Base-by-base conservation (phyloP, 805 yeast species). In the Kuraishia ogatae region DNA sequence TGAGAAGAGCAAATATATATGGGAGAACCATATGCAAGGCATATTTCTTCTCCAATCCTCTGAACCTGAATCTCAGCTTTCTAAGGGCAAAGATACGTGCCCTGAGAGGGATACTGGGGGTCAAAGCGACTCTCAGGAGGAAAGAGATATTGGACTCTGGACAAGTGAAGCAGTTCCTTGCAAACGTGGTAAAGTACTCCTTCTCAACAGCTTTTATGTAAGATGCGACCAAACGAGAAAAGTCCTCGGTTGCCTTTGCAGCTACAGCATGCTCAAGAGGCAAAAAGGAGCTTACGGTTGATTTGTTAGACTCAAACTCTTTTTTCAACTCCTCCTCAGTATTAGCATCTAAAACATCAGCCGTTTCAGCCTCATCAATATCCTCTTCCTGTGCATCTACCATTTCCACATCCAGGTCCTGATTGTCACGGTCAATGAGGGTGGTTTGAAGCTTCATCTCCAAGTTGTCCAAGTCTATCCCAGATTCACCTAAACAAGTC, bases 381-480 rank as follows among this genome's bases (percentile, higher is more conserved):
- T 62, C 59, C 6, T 55, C 59, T 23, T 68, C 56, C 52, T 68
- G 62, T 1, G 71, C 71, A 35, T 66, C 73, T 23, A 66, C 64
- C 19, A 59, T 52, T 3, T 60, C 46, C 2, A 60, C 64, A 21
- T 62, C 61, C 26, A 57, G 51, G 26, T 57, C 71, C 22, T 72
- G 64, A 35, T 65, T 2, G 61, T 60, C 63, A 17, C 64, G 58
- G 13, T 60, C 62, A 26, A 69, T 61, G 53, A 90, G 69, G 0
- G 92, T 83, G 1, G 86, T 77, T 69, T 89, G 87, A 50, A 89
- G 71, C 54, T 78, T 76, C 75, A 90, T 79, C 71, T 85, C 92
- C 28, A 85, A 70, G 3, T 73, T 60, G 28, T 78, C 82, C 2
- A 81, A 57, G 5, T 28, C n/a, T 21, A 77, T 54, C 20, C 69